Conservation (phyloP, 768 basidiomycete species). For the Leccinum disarticulatum region DNA sequence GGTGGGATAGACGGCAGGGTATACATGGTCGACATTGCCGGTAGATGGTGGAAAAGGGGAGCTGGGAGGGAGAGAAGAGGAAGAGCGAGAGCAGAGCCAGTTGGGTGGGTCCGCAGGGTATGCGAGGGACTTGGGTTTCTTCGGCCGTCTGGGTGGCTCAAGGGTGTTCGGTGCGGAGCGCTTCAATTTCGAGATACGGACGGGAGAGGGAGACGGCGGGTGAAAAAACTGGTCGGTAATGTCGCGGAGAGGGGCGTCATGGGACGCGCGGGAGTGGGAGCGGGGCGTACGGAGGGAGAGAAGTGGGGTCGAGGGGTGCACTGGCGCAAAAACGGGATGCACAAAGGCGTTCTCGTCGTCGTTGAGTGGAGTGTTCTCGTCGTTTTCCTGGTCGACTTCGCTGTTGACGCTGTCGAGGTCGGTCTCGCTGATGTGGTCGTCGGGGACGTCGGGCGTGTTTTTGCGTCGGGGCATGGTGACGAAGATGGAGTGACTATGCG, state of each 20-base stretch:
- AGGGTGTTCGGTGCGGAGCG: conserved; percentile 7
- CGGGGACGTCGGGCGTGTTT: conserved; percentile 7
- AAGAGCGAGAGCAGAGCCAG: conserved; percentile 25
- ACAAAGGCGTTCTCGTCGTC: conserved; percentile 22
- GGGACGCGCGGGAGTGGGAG: conserved; percentile 20
- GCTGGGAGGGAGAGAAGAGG: conserved; percentile 36
- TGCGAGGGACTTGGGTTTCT: conserved; percentile 32
- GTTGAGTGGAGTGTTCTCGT: background rate
- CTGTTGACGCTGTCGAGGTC: conserved; percentile 5
- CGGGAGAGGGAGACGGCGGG: conserved; percentile 32
- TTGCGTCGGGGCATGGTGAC: conserved; percentile 19
- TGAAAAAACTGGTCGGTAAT: conserved; percentile 37
- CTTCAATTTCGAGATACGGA: conserved; percentile 26
- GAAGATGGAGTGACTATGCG: conserved; percentile 14
- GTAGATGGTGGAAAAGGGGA: conserved; percentile 32
- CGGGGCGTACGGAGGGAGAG: conserved; percentile 24
- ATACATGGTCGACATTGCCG: conserved; percentile 11
- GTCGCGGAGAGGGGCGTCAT: conserved; percentile 29
- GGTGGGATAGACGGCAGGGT: conserved; percentile 1
- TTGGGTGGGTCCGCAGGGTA: conserved; percentile 34
- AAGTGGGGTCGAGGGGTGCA: conserved; percentile 9
- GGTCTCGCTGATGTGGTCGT: conserved; percentile 19
- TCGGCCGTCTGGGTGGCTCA: conserved; percentile 33
- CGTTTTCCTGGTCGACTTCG: background rate
- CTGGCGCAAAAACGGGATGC: background rate